Evolutionary conservation across 192 early-diverging fungal species (phyloP).

Genomic region (Umbelopsis sp.): DNA sequence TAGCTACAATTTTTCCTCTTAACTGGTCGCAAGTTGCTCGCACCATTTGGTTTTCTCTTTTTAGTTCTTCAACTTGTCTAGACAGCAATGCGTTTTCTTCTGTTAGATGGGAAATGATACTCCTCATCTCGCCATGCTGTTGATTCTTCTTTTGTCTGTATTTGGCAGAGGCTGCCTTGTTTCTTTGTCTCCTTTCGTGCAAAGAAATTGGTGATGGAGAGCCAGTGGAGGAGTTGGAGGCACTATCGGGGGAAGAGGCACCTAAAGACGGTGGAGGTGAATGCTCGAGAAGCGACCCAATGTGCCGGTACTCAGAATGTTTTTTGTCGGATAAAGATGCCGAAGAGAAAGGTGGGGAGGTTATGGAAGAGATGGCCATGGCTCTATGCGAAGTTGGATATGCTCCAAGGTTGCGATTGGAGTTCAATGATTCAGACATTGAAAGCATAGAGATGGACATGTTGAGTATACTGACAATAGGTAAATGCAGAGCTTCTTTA

Average conservation of each 20-base stretch:
- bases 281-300: not conserved
- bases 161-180: slow-evolving; percentile 64
- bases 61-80: slow-evolving; percentile 50
- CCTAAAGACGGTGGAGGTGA: not conserved
- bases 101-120: slow-evolving; percentile 41
- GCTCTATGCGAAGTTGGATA: slow-evolving; percentile 25
- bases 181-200: slow-evolving; percentile 55
- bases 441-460: slow-evolving; percentile 10
- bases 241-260: slow-evolving; percentile 1
- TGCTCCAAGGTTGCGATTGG: not conserved
- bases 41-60: slow-evolving; percentile 50
- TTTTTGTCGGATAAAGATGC: not conserved
- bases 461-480: not conserved
- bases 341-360: slow-evolving; percentile 16
- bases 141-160: slow-evolving; percentile 64
- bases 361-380: slow-evolving; percentile 44
- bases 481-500: not conserved
- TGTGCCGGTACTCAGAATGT: not conserved
- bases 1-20: slow-evolving; percentile 54
- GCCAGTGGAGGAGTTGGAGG: not conserved
- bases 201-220: slow-evolving; percentile 43
- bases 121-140: slow-evolving; percentile 58
- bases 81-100: slow-evolving; percentile 53
- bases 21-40: slow-evolving; percentile 51
- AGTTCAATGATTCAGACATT: not conserved